These are phyloP conservation scores for Platanus orientalis DNA, from an alignment of 164 flowering plant species.

Conservation along the genomic window DNA sequence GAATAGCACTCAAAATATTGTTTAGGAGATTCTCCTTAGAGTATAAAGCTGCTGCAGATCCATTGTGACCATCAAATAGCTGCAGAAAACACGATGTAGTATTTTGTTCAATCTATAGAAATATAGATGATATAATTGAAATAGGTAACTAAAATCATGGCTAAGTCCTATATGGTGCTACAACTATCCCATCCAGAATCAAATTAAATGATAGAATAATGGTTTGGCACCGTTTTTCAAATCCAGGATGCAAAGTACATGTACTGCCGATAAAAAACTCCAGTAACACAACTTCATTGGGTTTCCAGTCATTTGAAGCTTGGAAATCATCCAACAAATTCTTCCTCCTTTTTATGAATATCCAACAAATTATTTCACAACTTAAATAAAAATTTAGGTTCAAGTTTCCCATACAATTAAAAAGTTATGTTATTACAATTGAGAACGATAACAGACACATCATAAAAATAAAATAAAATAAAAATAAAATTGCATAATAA, in stretches of 20 bases:
- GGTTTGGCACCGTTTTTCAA: no score
- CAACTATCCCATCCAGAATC: no score
- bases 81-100: conserved; percentile 31
- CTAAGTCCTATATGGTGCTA: no score
- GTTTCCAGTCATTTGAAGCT: no score
- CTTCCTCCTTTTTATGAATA: no score
- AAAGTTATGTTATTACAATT: not conserved
- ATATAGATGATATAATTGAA: not conserved
- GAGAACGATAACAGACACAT: not conserved
- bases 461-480: not conserved
- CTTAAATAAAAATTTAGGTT: no score
- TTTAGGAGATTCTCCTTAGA: conserved; percentile 86
- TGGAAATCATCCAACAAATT: no score
- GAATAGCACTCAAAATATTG: conserved; percentile 77
- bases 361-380: no score
- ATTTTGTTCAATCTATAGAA: not conserved
- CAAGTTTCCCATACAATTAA: not conserved
- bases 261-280: no score
- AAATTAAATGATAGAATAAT: no score
- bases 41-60: conserved; percentile 91
- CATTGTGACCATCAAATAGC: conserved; percentile 99
- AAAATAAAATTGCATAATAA: not conserved
- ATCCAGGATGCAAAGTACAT: no score
- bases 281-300: no score
- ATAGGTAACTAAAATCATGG: not conserved